A percentile compares a stretch with the other conserved stretches of the same genome.
Conservation (phyloP, 768 basidiomycete genomes). For the Suillus luteus region DNA sequence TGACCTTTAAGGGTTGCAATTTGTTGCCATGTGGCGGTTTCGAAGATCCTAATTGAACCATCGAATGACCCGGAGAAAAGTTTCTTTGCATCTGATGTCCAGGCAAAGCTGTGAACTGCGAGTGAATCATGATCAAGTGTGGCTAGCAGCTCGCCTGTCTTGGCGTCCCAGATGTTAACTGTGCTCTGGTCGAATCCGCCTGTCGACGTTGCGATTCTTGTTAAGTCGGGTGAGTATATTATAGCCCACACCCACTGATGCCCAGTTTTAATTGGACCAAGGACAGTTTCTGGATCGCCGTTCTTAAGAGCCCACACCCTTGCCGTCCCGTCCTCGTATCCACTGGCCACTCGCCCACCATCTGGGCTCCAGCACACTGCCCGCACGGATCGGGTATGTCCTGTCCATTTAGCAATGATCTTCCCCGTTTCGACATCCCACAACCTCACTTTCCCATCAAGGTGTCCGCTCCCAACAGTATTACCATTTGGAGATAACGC, state of each 20-base stretch:
- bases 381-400: background rate
- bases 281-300: background rate
- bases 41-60: background rate
- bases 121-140: background rate
- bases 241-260: background rate
- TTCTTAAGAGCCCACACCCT: background rate
- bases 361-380: background rate
- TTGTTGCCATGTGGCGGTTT: background rate
- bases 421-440: constrained; percentile 1
- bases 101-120: background rate
- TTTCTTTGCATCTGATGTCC: constrained; percentile 5
- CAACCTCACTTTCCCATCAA: background rate
- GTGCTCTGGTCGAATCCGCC: background rate
- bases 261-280: background rate
- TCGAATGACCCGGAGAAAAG: background rate
- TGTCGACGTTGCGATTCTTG: background rate
- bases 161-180: background rate
- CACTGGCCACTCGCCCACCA: background rate
- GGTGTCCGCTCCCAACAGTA: background rate
- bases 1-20: background rate
- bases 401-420: background rate
- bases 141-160: background rate
- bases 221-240: background rate
- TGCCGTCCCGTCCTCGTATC: background rate
- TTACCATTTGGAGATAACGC: background rate